These are phyloP conservation scores for Gyromitra esculenta DNA, from an alignment of 2,329 filamentous ascomycete genomes.

Conservation along the genomic window DNA sequence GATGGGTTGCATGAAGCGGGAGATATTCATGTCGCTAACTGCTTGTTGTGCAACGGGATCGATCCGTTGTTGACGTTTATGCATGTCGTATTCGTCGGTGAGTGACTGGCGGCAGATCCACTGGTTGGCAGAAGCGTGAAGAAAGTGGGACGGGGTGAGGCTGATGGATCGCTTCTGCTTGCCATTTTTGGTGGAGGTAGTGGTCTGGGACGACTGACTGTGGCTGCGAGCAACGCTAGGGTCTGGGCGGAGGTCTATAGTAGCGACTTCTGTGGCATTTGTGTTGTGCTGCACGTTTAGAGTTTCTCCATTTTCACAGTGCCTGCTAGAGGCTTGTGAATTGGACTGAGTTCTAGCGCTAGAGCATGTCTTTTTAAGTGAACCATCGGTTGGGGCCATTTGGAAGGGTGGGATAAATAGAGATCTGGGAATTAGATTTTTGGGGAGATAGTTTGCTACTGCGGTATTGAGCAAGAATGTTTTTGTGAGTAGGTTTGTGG, in stretches of 20 bases:
- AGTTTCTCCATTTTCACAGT: neutral
- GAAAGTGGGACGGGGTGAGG: slow-evolving; percentile 14
- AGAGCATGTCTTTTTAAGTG: neutral
- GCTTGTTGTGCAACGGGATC: slow-evolving; percentile 17
- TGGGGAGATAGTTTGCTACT: neutral
- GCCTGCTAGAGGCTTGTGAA: neutral
- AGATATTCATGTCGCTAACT: slow-evolving; percentile 23
- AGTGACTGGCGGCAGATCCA: slow-evolving; percentile 12
- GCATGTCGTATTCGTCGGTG: slow-evolving; percentile 10
- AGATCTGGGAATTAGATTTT: neutral
- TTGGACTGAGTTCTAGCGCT: neutral
- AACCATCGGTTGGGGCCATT: neutral
- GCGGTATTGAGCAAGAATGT: neutral
- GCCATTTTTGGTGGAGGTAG: neutral
- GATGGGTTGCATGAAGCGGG: slow-evolving; percentile 18
- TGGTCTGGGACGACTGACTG: too few species aligned
- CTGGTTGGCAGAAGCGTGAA: neutral
- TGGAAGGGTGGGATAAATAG: slow-evolving; percentile 1
- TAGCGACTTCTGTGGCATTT: neutral
- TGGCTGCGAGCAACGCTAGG: too few species aligned
- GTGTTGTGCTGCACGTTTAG: neutral
- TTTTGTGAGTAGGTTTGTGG: neutral
- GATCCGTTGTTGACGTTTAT: slow-evolving; percentile 26
- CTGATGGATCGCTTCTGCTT: neutral
- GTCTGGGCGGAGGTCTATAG: too few species aligned